Conservation (phyloP, 345 rosid species). For the Eucalyptus marginata region DNA sequence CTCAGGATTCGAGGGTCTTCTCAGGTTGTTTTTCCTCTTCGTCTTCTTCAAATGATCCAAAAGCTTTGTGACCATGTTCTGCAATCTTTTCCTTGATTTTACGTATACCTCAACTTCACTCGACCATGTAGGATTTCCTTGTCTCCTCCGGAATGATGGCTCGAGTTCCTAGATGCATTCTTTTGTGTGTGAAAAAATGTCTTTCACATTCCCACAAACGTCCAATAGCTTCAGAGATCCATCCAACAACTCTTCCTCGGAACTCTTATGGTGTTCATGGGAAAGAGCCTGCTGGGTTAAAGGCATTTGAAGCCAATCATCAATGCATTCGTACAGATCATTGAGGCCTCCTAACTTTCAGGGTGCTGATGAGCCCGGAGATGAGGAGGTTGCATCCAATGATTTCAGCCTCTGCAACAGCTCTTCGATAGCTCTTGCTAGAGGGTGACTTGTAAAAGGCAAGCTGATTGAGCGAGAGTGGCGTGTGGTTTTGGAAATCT, state of each 20-base stretch:
- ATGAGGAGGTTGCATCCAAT: neutral
- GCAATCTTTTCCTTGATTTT: neutral
- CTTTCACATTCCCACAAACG: neutral
- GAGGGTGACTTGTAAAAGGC: slow-evolving; percentile 19
- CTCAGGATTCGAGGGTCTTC: neutral
- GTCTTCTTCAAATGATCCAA: neutral
- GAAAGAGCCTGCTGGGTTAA: neutral
- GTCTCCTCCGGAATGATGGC: neutral
- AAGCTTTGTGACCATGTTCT: neutral
- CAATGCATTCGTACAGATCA: neutral
- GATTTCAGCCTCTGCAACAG: slow-evolving; percentile 1
- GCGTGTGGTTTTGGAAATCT: neutral
- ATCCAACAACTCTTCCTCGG: neutral
- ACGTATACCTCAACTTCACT: neutral
- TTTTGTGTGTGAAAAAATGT: neutral
- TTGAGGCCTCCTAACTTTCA: neutral
- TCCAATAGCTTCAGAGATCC: slow-evolving; percentile 4
- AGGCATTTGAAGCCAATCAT: slow-evolving; percentile 4
- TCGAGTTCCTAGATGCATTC: neutral
- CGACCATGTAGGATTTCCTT: neutral
- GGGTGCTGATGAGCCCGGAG: neutral
- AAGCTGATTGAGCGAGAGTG: slow-evolving; percentile 14
- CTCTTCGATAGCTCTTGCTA: neutral
- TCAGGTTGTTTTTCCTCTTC: neutral
- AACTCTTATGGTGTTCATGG: neutral